Base-by-base conservation (phyloP, 1,284 basidiomycete species). In the Sanghuangporus weigelae region DNA sequence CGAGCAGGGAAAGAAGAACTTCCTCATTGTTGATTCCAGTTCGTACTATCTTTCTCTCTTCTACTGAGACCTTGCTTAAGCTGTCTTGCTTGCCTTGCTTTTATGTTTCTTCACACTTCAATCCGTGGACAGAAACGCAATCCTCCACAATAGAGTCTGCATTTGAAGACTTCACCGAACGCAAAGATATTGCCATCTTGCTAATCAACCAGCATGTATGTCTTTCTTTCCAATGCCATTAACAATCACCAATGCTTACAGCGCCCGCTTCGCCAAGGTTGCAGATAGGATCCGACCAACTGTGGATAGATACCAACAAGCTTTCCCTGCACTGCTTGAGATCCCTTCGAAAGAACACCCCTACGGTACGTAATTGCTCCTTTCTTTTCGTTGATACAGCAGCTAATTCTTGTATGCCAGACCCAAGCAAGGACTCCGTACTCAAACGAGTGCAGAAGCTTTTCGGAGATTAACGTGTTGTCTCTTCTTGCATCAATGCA, bases 381-480 rank as follows among this genome's bases (percentile, higher is more conserved):
- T 60, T 11, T 26, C 42, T 8, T 31, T 46, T 44, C 7, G 7
- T 23, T 16, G 26, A 50, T 40, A 36, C 16, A 7, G 4, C 36
- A 36, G 50, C n/a, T 16, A 49, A 65, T 50, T 63, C 59, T 59
- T 66, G 21, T 57, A 66, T 53, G 57, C 50, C 73, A 98, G 96
- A 99, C 77, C 97, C 97, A 6, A 86, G 90, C 10, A 99, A 98
- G 77, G 97, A 99, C 75, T 97, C 94, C 1, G 87, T 99, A 40
- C 81, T 99, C 71, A 99, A 98, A 76, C 89, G 97, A 55, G 97
- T 99, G 7, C 95, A 98, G 82, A 99, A 94, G 77, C 82, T 98
- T 38, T 92, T 95, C 72, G 96, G 95, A 71, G 95, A 97, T 77
- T 88, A 80, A 71, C 31, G 19, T 11, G 35, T n/a, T n/a, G 10